Conservation (phyloP, 2,329 filamentous ascomycete species). For the Diaporthe sp. region DNA sequence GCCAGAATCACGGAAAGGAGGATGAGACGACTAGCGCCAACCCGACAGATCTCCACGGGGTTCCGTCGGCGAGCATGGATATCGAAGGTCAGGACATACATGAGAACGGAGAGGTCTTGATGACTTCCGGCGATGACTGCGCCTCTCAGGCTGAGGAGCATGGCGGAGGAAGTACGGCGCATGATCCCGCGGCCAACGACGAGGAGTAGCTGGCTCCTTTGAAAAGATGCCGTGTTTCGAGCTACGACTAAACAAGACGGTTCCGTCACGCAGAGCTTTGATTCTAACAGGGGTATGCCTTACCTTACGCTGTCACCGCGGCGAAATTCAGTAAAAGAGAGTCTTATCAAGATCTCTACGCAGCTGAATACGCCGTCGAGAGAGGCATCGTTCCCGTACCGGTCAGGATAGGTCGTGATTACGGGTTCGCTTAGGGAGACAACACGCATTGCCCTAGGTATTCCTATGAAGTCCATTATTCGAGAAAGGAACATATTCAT, state of each 20-base stretch:
- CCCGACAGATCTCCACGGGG: not conserved
- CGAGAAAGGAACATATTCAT: not conserved
- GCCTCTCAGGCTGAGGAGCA: no score
- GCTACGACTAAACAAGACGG: not conserved
- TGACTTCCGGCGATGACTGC: no score
- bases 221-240: not conserved
- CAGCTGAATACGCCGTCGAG: not conserved
- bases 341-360: not conserved
- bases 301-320: not conserved
- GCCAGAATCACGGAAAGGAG: accelerated
- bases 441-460: not conserved
- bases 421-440: not conserved
- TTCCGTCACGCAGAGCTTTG: not conserved
- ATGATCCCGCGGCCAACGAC: no score
- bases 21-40: not conserved
- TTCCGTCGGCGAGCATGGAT: not conserved
- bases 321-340: not conserved
- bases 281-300: not conserved
- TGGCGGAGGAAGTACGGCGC: not conserved
- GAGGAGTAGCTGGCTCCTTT: not conserved
- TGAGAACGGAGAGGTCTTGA: not conserved
- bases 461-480: not conserved
- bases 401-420: not conserved
- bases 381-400: accelerated
- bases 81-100: no score